phyloP scores from a whole-genome alignment of 2,329 filamentous ascomycete species.

The Teratosphaeria viscida region DNA sequence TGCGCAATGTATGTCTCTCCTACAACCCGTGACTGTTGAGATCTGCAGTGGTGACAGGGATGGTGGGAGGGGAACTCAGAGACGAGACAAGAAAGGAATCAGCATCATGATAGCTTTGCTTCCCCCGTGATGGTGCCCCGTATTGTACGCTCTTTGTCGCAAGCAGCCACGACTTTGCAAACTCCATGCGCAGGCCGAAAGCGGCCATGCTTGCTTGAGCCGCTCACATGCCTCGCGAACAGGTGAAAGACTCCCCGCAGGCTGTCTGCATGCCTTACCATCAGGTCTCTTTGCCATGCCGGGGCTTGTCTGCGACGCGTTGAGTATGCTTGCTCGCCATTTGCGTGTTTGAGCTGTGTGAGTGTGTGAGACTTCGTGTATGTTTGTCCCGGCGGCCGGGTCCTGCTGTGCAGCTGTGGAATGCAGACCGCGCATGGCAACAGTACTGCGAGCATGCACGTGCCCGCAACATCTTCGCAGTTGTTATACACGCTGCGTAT shows the following conservation, averaged over 20 bases:
- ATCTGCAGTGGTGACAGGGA: background rate
- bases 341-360: background rate
- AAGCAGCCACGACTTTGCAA: conserved; percentile 11
- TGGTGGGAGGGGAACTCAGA: background rate
- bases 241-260: conserved; percentile 11
- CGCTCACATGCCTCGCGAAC: conserved; percentile 7
- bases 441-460: background rate
- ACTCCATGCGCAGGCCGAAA: conserved; percentile 10
- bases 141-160: conserved; percentile 7
- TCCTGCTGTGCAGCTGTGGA: background rate
- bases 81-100: background rate
- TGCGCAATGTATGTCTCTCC: background rate
- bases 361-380: background rate
- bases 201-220: conserved; percentile 11
- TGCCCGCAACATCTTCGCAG: background rate
- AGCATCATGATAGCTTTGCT: background rate
- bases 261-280: conserved; percentile 1
- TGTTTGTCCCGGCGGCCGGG: background rate
- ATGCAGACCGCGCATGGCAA: background rate
- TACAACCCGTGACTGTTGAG: background rate
- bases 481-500: background rate
- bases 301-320: background rate
- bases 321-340: background rate
- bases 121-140: background rate
- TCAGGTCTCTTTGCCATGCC: background rate